A percentile compares a stretch with the other conserved stretches of the same genome.
phyloP scores from a whole-genome alignment of 2,329 filamentous ascomycete genomes.

The Penicillium sp. region DNA sequence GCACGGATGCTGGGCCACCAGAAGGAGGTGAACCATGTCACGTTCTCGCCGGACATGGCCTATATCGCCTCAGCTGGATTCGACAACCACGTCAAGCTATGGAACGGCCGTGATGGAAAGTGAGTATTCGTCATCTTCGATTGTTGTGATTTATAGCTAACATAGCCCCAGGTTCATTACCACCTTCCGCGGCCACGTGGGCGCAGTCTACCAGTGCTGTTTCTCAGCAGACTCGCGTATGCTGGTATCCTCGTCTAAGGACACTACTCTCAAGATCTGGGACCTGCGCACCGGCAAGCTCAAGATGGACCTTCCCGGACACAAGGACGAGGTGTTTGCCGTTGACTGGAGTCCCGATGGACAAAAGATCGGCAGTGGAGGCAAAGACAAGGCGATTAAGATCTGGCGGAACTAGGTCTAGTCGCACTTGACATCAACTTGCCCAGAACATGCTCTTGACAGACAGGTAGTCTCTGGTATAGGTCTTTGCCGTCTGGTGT shows the following conservation, averaged over 20 bases:
- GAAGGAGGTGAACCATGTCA: constrained; percentile 92
- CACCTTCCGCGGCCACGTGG: constrained; percentile 80
- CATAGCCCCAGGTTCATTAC: constrained; percentile 59
- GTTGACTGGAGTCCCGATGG: constrained; percentile 94
- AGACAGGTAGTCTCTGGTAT: background rate
- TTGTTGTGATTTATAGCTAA: constrained; percentile 10
- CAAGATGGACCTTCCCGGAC: constrained; percentile 72
- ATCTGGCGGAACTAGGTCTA: constrained; percentile 53
- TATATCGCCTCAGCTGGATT: constrained; percentile 82
- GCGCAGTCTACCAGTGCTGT: constrained; percentile 81
- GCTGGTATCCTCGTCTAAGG: constrained; percentile 77
- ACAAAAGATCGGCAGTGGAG: constrained; percentile 77
- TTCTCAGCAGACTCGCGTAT: constrained; percentile 90
- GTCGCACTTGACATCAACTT: constrained; percentile 1
- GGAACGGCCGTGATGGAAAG: constrained; percentile 65
- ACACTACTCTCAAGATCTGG: constrained; percentile 92
- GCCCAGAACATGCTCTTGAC: background rate
- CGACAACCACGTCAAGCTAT: constrained; percentile 91
- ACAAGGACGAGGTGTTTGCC: constrained; percentile 86
- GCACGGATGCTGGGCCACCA: constrained; percentile 87
- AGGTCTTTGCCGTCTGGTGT: background rate
- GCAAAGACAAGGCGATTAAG: constrained; percentile 72
- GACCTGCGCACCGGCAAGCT: constrained; percentile 79
- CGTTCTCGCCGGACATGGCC: constrained; percentile 80
- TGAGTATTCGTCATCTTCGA: constrained; percentile 21